Evolutionary conservation across 768 basidiomycete species (phyloP).

Genomic region (Naganishia friedmannii): DNA sequence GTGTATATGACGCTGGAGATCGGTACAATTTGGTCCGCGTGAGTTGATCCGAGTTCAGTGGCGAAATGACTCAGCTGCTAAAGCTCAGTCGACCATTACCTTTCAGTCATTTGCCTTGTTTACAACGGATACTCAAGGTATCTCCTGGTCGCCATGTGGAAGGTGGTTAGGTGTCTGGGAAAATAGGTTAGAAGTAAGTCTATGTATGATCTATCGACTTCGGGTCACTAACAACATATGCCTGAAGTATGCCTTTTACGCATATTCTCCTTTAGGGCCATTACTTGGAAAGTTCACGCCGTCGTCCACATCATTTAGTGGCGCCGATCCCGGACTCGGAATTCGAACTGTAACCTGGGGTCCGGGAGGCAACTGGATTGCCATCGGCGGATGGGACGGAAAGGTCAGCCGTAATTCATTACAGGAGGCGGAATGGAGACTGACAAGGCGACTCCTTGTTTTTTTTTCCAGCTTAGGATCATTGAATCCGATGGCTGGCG

Average conservation of each 20-base stretch:
- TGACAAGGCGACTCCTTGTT: neutral
- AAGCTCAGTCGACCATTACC: slow-evolving; percentile 12
- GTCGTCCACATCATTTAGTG: slow-evolving; percentile 35
- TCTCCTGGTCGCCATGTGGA: slow-evolving; percentile 52
- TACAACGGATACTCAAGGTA: slow-evolving; percentile 57
- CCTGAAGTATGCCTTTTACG: slow-evolving; percentile 48
- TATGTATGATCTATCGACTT: neutral
- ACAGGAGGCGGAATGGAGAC: neutral
- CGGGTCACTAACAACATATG: neutral
- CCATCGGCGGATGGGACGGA: slow-evolving; percentile 83
- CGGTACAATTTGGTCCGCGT: slow-evolving; percentile 42
- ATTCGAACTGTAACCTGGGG: slow-evolving; percentile 79
- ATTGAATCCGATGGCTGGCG: slow-evolving; percentile 49
- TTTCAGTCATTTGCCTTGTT: slow-evolving; percentile 77
- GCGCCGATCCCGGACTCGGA: slow-evolving; percentile 74
- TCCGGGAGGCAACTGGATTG: slow-evolving; percentile 76
- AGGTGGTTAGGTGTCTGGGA: slow-evolving; percentile 52
- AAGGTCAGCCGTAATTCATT: slow-evolving; percentile 59
- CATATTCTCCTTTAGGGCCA: slow-evolving; percentile 50
- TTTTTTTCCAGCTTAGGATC: slow-evolving; percentile 35
- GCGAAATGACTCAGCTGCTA: neutral
- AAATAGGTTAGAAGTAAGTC: slow-evolving; percentile 44
- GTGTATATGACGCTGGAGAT: slow-evolving; percentile 66
- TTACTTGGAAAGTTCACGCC: slow-evolving; percentile 42
- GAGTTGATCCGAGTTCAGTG: neutral